Evolutionary conservation across 2,329 filamentous ascomycete genomes (phyloP).

Genomic region (Hymenoscyphus occultus): DNA sequence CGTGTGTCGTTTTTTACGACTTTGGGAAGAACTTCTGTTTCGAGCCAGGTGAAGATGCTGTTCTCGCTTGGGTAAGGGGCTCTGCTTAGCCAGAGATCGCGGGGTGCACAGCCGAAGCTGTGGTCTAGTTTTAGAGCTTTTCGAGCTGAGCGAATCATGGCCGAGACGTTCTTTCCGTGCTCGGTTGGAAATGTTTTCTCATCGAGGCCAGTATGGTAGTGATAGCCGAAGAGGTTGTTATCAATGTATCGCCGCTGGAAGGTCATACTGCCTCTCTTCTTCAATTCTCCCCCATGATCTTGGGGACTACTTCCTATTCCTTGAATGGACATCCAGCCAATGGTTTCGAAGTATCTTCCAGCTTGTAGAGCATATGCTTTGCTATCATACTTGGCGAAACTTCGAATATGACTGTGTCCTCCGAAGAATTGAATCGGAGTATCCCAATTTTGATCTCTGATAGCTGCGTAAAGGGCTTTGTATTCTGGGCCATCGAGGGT

Average conservation of each 20-base stretch:
- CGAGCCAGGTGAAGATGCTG: constrained; percentile 81
- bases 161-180: constrained; percentile 68
- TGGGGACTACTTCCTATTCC: constrained; percentile 44
- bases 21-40: constrained; percentile 69
- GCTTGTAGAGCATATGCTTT: constrained; percentile 78
- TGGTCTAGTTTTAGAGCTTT: constrained; percentile 69
- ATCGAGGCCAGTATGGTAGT: constrained; percentile 76
- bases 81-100: constrained; percentile 77
- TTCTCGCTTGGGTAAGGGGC: constrained; percentile 68
- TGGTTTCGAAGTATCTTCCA: constrained; percentile 90
- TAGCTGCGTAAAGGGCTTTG: constrained; percentile 71
- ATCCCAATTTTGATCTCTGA: constrained; percentile 73
- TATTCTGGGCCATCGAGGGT: constrained; percentile 79
- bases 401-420: constrained; percentile 85
- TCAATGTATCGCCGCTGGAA: constrained; percentile 87
- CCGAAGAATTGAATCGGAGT: constrained; percentile 90
- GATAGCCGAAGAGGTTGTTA: constrained; percentile 82
- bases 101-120: constrained; percentile 78
- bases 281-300: constrained; percentile 29
- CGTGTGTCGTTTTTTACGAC: constrained; percentile 57
- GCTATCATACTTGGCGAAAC: constrained; percentile 76
- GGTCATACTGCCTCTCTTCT: constrained; percentile 42
- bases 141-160: constrained; percentile 67
- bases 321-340: constrained; percentile 87
- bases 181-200: constrained; percentile 71